Evolutionary conservation across 148 eudicot species (phyloP).

Genomic region (Vaccinium myrtillus): DNA sequence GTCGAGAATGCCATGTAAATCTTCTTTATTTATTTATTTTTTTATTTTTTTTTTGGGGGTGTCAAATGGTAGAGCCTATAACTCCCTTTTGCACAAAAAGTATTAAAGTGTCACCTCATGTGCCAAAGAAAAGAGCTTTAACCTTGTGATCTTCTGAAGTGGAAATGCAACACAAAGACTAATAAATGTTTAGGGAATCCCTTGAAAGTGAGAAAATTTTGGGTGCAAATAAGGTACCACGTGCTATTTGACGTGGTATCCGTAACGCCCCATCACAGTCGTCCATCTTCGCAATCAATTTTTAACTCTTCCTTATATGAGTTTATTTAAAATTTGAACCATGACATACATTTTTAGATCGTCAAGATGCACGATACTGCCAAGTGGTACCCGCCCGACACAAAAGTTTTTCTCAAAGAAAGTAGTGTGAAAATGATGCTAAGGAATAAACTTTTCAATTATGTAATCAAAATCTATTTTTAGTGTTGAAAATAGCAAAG

Average conservation of each 20-base stretch:
- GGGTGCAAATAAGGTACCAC: too few relatives aligned
- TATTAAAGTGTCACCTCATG: not conserved
- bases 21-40: not conserved
- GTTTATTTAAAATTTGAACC: too few relatives aligned
- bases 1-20: not conserved
- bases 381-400: too few relatives aligned
- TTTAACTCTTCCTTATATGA: not conserved
- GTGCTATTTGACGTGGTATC: too few relatives aligned
- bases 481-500: constrained; percentile 3
- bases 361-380: too few relatives aligned
- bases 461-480: not conserved
- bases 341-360: too few relatives aligned
- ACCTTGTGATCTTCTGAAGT: not conserved
- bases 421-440: too few relatives aligned
- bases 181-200: not conserved
- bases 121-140: not conserved
- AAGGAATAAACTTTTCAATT: not conserved
- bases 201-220: not conserved
- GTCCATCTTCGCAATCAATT: too few relatives aligned
- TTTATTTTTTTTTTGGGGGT: not conserved
- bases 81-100: not conserved
- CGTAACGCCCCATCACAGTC: too few relatives aligned
- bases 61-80: not conserved
- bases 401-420: too few relatives aligned
- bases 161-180: not conserved